Conservation (phyloP, 2,329 filamentous ascomycete genomes). For the Neonectria ditissima region DNA sequence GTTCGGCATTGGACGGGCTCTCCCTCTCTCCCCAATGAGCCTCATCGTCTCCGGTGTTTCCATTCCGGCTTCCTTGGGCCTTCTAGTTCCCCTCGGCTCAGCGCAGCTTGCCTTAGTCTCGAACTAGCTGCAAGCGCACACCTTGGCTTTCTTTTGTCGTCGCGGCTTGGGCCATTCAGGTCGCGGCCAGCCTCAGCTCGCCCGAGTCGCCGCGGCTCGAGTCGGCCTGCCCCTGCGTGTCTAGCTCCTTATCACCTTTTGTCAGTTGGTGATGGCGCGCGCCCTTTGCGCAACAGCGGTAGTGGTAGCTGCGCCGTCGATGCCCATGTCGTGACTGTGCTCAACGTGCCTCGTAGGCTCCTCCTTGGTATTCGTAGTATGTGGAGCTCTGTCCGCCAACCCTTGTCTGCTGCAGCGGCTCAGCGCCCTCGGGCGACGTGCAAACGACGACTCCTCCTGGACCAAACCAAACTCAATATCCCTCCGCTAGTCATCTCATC, state of each 20-base stretch:
- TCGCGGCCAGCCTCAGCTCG: not conserved
- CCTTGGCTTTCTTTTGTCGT: not conserved
- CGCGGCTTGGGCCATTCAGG: not conserved
- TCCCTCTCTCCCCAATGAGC: conserved; percentile 7
- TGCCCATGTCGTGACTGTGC: not conserved
- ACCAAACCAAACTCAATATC: conserved; percentile 4
- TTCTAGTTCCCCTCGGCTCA: conserved; percentile 29
- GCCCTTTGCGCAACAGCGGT: not conserved
- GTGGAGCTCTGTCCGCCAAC: conserved; percentile 9
- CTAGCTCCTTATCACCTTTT: not conserved
- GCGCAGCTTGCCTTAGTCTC: conserved; percentile 26
- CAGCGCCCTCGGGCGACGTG: conserved; percentile 15
- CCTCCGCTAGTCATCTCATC: not conserved
- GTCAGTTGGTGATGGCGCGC: not conserved
- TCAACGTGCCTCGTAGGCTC: not conserved
- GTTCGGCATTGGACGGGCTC: conserved; percentile 10
- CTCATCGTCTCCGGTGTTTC: conserved; percentile 26
- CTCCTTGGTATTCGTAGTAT: not conserved
- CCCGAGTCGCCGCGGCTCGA: not conserved
- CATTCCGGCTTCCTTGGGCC: conserved; percentile 32
- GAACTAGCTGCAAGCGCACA: conserved; percentile 13
- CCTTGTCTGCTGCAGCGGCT: conserved; percentile 1
- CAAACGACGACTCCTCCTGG: not conserved
- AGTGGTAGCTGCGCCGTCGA: not conserved
- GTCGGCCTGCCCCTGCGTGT: not conserved